These are phyloP conservation scores for Leonotis leonurus DNA, from an alignment of 257 asterid species.

Conservation along the genomic window DNA sequence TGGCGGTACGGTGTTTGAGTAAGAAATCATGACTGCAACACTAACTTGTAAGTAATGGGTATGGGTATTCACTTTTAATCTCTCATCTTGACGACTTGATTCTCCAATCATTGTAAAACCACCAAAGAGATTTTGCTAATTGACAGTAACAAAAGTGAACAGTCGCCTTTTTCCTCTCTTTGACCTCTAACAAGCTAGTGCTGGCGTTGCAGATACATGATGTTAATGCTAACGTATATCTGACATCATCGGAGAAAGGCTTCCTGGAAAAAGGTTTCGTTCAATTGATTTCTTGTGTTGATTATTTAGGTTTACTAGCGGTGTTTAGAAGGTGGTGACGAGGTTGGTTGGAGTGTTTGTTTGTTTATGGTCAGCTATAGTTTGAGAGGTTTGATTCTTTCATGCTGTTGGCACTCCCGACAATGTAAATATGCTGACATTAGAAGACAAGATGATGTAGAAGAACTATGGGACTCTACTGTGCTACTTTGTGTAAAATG, in stretches of 20 bases:
- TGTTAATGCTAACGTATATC: conserved; percentile 45
- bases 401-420: neutral
- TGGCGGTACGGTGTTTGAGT: conserved; percentile 41
- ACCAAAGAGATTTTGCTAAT: neutral
- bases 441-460: conserved; percentile 13
- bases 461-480: conserved; percentile 11
- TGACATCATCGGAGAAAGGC: conserved; percentile 27
- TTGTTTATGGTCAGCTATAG: conserved; percentile 11
- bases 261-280: conserved; percentile 14
- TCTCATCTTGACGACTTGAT: neutral
- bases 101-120: neutral
- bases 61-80: neutral
- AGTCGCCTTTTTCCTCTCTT: neutral
- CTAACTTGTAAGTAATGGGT: conserved; percentile 28
- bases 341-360: conserved; percentile 23
- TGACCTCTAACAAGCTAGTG: neutral
- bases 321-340: conserved; percentile 11
- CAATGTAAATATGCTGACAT: conserved; percentile 21
- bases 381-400: conserved; percentile 8
- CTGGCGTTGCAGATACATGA: conserved; percentile 26
- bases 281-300: conserved; percentile 14
- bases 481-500: conserved; percentile 24
- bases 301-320: conserved; percentile 22
- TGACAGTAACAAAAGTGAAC: neutral
- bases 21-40: conserved; percentile 37